These are phyloP conservation scores for Irpex sp. DNA, from an alignment of 1,284 basidiomycete species.

Conservation along the genomic window DNA sequence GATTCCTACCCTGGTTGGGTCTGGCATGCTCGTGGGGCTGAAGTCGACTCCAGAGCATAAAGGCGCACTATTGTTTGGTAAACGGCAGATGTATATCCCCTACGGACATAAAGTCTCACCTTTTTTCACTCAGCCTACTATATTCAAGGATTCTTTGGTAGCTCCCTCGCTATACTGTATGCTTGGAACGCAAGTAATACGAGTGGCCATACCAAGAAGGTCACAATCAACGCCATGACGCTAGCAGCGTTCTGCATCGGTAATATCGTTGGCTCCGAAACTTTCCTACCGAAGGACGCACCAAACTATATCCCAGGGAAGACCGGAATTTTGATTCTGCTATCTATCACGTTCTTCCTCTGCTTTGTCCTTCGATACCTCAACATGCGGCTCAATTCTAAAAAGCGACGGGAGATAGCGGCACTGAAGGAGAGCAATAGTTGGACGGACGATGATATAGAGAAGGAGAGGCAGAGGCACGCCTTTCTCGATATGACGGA, in stretches of 20 bases:
- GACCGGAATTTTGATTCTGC: conserved; percentile 55
- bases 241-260: conserved; percentile 53
- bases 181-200: conserved; percentile 68
- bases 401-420: conserved; percentile 42
- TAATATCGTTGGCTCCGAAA: conserved; percentile 60
- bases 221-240: conserved; percentile 60
- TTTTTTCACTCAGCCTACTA: conserved; percentile 39
- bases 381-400: conserved; percentile 51
- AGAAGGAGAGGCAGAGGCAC: conserved; percentile 50
- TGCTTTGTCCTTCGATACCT: conserved; percentile 51
- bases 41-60: conserved; percentile 42
- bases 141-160: conserved; percentile 55
- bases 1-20: conserved; percentile 59
- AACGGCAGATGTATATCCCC: conserved; percentile 1
- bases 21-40: conserved; percentile 53
- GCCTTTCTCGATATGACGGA: conserved; percentile 67
- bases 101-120: neutral
- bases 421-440: conserved; percentile 42
- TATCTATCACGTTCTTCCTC: conserved; percentile 46
- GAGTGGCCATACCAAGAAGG: conserved; percentile 66
- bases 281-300: conserved; percentile 60
- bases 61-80: conserved; percentile 57
- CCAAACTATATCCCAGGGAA: conserved; percentile 63
- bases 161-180: conserved; percentile 57
- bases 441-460: conserved; percentile 55